A percentile compares a stretch with the other conserved stretches of the same genome.
These are phyloP conservation scores for Rhodotorula graminis DNA, from an alignment of 768 basidiomycete species.

Conservation along the genomic window DNA sequence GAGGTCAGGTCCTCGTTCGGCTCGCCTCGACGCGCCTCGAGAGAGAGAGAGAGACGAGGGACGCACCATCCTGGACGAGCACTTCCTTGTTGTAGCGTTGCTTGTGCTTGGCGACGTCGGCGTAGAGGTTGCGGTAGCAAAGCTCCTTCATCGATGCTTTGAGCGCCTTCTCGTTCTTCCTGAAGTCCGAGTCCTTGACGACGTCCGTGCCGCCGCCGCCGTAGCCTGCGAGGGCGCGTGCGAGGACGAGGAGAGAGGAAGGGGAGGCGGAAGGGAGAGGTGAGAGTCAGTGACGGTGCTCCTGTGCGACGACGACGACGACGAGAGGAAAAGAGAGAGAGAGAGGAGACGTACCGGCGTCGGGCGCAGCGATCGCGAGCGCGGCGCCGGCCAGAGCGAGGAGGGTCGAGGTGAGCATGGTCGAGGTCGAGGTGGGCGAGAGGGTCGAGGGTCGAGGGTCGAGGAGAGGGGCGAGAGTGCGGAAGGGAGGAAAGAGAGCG, in stretches of 20 bases:
- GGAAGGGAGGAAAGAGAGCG: too few relatives aligned
- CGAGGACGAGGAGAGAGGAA: too few relatives aligned
- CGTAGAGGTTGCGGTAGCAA: slow-evolving; percentile 10
- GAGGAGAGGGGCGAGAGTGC: too few relatives aligned
- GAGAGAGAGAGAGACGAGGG: neutral
- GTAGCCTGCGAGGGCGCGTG: neutral
- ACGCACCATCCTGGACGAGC: neutral
- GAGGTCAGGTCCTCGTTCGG: too few relatives aligned
- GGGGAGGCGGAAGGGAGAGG: neutral
- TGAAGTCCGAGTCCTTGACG: neutral
- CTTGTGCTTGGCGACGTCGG: neutral
- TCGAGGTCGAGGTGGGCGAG: too few relatives aligned
- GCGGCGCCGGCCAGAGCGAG: neutral
- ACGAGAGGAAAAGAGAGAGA: neutral
- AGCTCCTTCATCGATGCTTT: neutral
- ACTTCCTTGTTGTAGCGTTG: neutral
- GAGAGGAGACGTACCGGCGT: neutral
- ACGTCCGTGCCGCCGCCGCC: too few relatives aligned
- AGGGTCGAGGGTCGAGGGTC: too few relatives aligned
- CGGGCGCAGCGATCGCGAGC: neutral
- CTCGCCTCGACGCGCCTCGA: too few relatives aligned
- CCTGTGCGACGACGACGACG: too few relatives aligned
- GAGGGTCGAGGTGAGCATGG: neutral
- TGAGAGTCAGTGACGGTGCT: too few relatives aligned
- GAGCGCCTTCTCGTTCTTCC: neutral